Base-by-base conservation (phyloP, 2,329 filamentous ascomycete species). In the Aspergillus eucalypticola region DNA sequence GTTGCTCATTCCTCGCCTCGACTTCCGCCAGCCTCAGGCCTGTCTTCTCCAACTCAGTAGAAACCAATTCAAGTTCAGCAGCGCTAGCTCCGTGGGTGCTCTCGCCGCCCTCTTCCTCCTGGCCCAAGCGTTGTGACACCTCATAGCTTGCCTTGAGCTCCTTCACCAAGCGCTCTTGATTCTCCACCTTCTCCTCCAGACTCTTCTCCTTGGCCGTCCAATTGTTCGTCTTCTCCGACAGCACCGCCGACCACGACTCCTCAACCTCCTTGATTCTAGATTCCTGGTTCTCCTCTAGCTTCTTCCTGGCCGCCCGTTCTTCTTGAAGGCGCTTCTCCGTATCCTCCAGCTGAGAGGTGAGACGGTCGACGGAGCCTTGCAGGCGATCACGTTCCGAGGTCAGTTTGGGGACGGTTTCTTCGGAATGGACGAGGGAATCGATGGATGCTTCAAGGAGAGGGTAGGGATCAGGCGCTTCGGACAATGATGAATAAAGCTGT, bases 131-230 rank as follows among this genome's bases (percentile, higher is more conserved):
- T 75, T 98, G 93, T 49, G 91, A 95, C 57, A 99, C 95, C 76
- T 99, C 95, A 73, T 97, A 97, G 79, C 88, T 97, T 25, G 95
- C 95, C 78, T 97, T 98, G 73, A 98, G 87, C 75, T 99, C 96
- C 71, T 90, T 96, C 67, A 99, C 78, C 41, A 99, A 79, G 6
- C 92, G 88, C 52, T 99, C 95, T 73, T 99, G 94, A 68, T 90
- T 96, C 75, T 97, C 94, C 3, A 96, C 83, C 78, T 97, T 98
- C 69, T 98, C 94, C 71, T 96, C 92, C 61, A 97, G 78, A 27
- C 86, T 88, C 79, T 90, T 91, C 79, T 99, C 95, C 73, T 96
- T 97, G 8, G 94, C 88, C 56, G 90, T 88, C 95, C 95, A 99
- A 72, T 99, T 99, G 75, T 94, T 92, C 69, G 91, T 90, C 78